Evolutionary conservation across 768 basidiomycete species (phyloP).

Genomic region (Pisolithus marmoratus): DNA sequence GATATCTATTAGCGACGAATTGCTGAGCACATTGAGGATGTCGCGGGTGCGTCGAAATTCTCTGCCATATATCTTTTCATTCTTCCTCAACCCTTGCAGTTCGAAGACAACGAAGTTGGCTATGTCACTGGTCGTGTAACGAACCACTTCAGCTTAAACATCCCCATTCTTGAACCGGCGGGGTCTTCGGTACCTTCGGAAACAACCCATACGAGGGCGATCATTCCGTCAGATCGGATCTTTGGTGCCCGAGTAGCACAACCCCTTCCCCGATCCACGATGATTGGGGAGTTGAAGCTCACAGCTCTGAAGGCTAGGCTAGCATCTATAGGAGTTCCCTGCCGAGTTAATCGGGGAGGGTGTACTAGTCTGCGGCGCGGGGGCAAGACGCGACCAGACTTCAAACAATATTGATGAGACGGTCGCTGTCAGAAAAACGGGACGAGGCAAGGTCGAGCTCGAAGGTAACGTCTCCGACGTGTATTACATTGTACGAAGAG

Average conservation of each 20-base stretch:
- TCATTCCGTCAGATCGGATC: slow-evolving; percentile 32
- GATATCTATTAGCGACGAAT: slow-evolving; percentile 85
- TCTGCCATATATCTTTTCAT: neutral
- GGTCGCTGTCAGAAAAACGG: slow-evolving; percentile 87
- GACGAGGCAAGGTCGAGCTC: slow-evolving; percentile 77
- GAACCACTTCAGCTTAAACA: slow-evolving; percentile 77
- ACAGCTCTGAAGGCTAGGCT: slow-evolving; percentile 83
- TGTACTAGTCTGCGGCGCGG: slow-evolving; percentile 80
- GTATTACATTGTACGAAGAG: slow-evolving; percentile 83
- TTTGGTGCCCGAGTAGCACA: slow-evolving; percentile 64
- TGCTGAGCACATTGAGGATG: slow-evolving; percentile 75
- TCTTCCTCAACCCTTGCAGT: slow-evolving; percentile 41
- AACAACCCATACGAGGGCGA: slow-evolving; percentile 15
- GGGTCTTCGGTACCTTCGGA: slow-evolving; percentile 28
- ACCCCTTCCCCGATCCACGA: slow-evolving; percentile 79
- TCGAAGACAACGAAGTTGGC: slow-evolving; percentile 96
- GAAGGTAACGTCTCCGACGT: slow-evolving; percentile 86
- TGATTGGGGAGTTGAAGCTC: slow-evolving; percentile 96
- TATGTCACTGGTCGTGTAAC: slow-evolving; percentile 87
- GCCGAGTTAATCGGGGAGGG: slow-evolving; percentile 98
- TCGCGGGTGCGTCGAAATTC: slow-evolving; percentile 58
- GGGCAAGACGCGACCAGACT: slow-evolving; percentile 38
- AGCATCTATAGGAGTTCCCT: slow-evolving; percentile 65
- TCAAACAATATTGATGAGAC: slow-evolving; percentile 52
- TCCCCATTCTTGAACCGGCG: slow-evolving; percentile 80